Evolutionary conservation across 2,329 filamentous ascomycete species (phyloP).

Genomic region (Dothistroma septosporum): DNA sequence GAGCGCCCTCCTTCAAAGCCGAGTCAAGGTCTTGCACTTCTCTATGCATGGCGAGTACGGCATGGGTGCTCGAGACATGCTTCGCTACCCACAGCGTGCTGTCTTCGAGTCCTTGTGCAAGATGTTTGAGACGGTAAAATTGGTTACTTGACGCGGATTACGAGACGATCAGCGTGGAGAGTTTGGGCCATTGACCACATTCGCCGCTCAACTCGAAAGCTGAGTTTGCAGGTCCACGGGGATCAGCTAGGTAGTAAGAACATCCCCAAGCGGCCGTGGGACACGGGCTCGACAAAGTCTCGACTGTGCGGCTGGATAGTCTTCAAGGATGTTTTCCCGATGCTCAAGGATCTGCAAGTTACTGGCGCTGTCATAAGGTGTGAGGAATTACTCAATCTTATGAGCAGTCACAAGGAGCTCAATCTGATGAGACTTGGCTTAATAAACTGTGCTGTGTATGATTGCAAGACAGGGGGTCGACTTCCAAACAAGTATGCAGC

Average conservation of each 20-base stretch:
- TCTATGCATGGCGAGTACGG: not conserved
- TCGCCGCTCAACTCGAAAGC: not conserved
- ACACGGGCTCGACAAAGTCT: not conserved
- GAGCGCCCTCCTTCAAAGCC: not conserved
- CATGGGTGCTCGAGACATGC: not conserved
- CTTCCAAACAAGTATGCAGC: no score
- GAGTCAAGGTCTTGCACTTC: not conserved
- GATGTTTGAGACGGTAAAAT: not conserved
- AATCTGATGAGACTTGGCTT: not conserved
- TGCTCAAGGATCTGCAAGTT: not conserved
- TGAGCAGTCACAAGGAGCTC: not conserved
- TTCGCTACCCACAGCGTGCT: not conserved
- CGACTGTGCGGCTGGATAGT: not conserved
- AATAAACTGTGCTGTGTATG: not conserved
- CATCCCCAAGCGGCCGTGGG: not conserved
- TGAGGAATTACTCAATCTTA: not conserved
- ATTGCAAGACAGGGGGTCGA: no score
- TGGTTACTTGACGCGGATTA: not conserved
- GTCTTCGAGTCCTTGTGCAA: not conserved
- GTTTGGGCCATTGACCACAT: not conserved
- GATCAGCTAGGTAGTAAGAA: not conserved
- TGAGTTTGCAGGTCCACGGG: not conserved
- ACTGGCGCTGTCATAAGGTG: not conserved
- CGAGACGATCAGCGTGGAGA: not conserved
- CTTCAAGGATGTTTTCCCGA: not conserved